Base-by-base conservation (phyloP, 1,284 basidiomycete genomes). In the Malassezia vespertilionis region DNA sequence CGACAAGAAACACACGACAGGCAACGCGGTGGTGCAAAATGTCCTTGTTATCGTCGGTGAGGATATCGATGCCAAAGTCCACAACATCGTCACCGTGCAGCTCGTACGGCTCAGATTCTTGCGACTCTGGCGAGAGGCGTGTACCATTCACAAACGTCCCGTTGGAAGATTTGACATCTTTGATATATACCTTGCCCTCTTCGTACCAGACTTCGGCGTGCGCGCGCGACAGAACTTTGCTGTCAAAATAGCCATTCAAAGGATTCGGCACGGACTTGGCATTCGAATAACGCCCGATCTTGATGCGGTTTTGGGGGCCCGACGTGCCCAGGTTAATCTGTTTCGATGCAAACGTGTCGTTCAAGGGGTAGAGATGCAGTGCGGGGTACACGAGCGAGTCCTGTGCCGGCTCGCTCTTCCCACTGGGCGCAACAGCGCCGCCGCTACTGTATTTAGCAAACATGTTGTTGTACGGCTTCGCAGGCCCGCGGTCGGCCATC, bases 161-260 rank as follows among this genome's bases (percentile, higher is more conserved):
- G 61, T 97, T 97, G 1, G 87, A 91, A 52, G 86, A 90, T 75
- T 93, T 93, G 67, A 96, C 86, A 71, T 97, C 93, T 73, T 88
- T 93, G 78, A 97, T 96, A 75, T 76, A 93, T 71, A 53, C 47
- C 39, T 63, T 61, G 46, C 80, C 80, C 44, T 75, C 77, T 56
- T 93, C 87, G 73, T 86, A 84, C 91, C 91, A 99, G 9, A 99
- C 86, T 75, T 99, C 90, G 18, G 91, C 93, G 71, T 97, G 93
- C 74, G 87, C 86, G 53, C 91, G 76, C 61, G 84, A 88, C 54
- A 99, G 78, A 1, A 96, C 91, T 72, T 99, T 96, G 42, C 83
- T 86, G 75, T 97, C 91, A 70, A 97, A 96, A 75, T 84, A 97
- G 14, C 89, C 91, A 68, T 97, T 97, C 63, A 84, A 78, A 64